Percentiles rank a stretch among this genome's conserved stretches.
Conservation (phyloP, 1,284 basidiomycete genomes). For the Cystobasidium pallidum region DNA sequence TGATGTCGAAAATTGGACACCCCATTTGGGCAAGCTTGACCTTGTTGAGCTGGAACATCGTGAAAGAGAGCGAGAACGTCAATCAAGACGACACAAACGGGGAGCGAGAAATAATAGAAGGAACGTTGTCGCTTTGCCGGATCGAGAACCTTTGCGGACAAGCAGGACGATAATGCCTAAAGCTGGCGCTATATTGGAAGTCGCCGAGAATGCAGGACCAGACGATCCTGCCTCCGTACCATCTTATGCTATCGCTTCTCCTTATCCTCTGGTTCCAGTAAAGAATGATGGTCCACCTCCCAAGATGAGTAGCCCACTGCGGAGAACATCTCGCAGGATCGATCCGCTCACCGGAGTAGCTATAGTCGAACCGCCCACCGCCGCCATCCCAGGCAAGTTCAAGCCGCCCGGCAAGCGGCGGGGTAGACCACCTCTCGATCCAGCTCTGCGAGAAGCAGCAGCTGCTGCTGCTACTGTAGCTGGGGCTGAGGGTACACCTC, state of each 20-base stretch:
- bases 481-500: slow-evolving; percentile 10
- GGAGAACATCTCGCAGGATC: slow-evolving; percentile 12
- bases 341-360: not conserved
- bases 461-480: slow-evolving; percentile 11
- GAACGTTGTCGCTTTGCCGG: slow-evolving; percentile 84
- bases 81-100: slow-evolving; percentile 76
- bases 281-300: slow-evolving; percentile 57
- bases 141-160: slow-evolving; percentile 89
- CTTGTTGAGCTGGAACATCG: slow-evolving; percentile 84
- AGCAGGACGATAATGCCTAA: slow-evolving; percentile 67
- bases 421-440: slow-evolving; percentile 11
- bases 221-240: slow-evolving; percentile 26
- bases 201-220: slow-evolving; percentile 13
- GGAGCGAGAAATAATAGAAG: slow-evolving; percentile 74
- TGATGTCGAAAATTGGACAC: slow-evolving; percentile 69
- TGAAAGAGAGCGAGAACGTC: slow-evolving; percentile 88
- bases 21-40: slow-evolving; percentile 82
- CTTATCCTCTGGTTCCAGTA: slow-evolving; percentile 78
- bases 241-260: slow-evolving; percentile 65
- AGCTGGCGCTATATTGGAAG: slow-evolving; percentile 57
- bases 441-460: slow-evolving; percentile 28
- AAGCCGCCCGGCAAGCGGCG: slow-evolving; percentile 26
- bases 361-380: not conserved
- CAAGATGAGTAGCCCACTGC: slow-evolving; percentile 18
- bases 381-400: not conserved